Evolutionary conservation across 768 basidiomycete genomes (phyloP).

Genomic region (Boletus pseudo-olivaceus): DNA sequence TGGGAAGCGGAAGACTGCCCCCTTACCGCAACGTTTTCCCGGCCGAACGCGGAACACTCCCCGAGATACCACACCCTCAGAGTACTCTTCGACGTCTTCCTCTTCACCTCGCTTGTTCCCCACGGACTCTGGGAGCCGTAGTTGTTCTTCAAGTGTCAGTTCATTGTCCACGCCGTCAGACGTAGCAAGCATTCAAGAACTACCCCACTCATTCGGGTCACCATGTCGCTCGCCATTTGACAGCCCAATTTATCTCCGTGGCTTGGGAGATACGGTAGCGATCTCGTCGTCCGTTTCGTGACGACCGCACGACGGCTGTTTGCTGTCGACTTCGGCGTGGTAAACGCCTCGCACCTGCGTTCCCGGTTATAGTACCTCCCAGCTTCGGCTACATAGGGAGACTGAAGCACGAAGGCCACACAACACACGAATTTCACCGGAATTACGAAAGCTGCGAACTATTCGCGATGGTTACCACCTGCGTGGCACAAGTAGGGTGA

Average conservation of each 20-base stretch:
- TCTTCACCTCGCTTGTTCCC: background rate
- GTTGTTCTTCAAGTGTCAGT: conserved; percentile 1
- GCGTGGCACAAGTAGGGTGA: background rate
- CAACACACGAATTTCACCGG: background rate
- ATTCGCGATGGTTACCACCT: background rate
- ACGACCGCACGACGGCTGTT: background rate
- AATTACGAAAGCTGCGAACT: background rate
- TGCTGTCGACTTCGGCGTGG: background rate
- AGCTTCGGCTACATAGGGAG: background rate
- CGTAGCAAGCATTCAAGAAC: background rate
- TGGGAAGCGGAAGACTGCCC: conserved; percentile 1
- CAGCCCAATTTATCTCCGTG: background rate
- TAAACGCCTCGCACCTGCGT: background rate
- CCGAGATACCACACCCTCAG: conserved; percentile 5
- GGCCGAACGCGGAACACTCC: background rate
- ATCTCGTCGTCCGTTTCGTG: background rate
- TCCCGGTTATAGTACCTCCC: background rate
- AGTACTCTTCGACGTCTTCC: conserved; percentile 6
- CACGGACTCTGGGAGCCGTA: background rate
- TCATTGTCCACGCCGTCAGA: conserved; percentile 2
- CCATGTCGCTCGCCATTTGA: background rate
- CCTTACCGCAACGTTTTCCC: conserved; percentile 8
- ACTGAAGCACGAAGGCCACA: background rate
- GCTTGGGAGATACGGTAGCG: background rate
- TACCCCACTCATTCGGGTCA: background rate